Base-by-base conservation (phyloP, 2,329 filamentous ascomycete genomes). In the Cyclaneusma minus region DNA sequence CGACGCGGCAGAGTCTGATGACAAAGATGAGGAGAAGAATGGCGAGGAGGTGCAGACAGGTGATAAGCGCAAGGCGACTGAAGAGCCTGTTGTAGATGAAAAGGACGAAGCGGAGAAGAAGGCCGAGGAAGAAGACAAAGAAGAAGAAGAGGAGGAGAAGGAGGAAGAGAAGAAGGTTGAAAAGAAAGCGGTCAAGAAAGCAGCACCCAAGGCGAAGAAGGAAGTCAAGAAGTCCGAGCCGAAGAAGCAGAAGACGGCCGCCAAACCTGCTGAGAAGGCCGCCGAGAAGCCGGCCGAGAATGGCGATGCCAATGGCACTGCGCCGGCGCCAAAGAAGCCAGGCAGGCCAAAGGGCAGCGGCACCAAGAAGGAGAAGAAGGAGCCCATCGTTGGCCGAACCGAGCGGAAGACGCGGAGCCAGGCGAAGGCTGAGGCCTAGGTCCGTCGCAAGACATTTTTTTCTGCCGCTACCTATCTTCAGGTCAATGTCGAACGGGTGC, bases 21-120 rank as follows among this genome's bases (percentile, higher is more conserved):
- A 49, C 15, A 47, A 55, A 29, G 45, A 53, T 32, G 51, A 56
- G 28, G 30, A 47, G 13, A 35, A 41, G 7, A 32, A 36, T 6
- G 34, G 39, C 12, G 29, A 31, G 3, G 41, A 45, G 19, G 38
- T 37, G 22, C 30, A 38, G 30, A 30, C 20, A n/a, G 36, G 34
- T 7, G 35, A 42, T 7, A 46, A 47, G 30, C 35, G 39, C 20
- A 48, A 41, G 20, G 33, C 37, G 7, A 35, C 41, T 2, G 36
- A 45, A 17, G 32, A 40, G 7, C 33, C 31, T 8, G 32, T n/a
- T n/a, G n/a, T n/a, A n/a, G n/a, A n/a, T n/a, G n/a, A n/a, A n/a
- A n/a, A 33, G 13, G 31, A 23, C 21, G 33, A 38, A 1, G 19
- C 23, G 5, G 35, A 37, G 2, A 33, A 29, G 15, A 26, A 22